Evolutionary conservation across 495 filamentous ascomycete genomes (phyloP).

Genomic region (Bathelium albidoporum): DNA sequence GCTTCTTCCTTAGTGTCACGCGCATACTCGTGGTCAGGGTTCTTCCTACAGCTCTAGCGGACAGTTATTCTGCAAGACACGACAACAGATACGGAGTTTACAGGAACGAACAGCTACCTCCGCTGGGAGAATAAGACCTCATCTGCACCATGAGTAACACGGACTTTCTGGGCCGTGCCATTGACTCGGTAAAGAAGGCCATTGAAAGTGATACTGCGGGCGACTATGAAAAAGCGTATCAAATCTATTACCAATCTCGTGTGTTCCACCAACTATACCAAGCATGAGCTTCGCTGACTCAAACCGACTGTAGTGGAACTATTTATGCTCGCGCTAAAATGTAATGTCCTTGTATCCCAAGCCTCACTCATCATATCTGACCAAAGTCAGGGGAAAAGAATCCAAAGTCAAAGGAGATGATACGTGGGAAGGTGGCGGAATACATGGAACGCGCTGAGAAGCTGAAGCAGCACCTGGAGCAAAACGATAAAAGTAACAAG

Average conservation of each 20-base stretch:
- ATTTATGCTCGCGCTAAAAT: slow-evolving; percentile 94
- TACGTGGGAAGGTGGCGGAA: slow-evolving; percentile 79
- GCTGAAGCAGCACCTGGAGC: slow-evolving; percentile 78
- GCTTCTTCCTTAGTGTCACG: no score
- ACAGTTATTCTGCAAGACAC: no score
- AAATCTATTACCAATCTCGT: slow-evolving; percentile 76
- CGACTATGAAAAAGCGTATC: slow-evolving; percentile 93
- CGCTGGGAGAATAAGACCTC: not conserved
- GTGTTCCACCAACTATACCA: slow-evolving; percentile 18
- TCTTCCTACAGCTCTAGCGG: no score
- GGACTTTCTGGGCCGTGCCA: slow-evolving; percentile 91
- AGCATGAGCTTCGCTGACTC: slow-evolving; percentile 8
- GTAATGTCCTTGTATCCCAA: slow-evolving; percentile 24
- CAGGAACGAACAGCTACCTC: not conserved
- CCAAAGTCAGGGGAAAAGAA: slow-evolving; percentile 67
- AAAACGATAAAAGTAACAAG: slow-evolving; percentile 55
- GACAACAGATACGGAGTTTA: no score
- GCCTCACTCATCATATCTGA: not conserved
- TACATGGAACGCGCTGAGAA: slow-evolving; percentile 99
- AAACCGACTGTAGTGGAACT: slow-evolving; percentile 54
- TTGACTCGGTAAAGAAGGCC: slow-evolving; percentile 90
- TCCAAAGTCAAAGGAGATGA: slow-evolving; percentile 88
- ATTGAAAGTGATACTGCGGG: slow-evolving; percentile 93
- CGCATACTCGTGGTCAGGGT: no score
- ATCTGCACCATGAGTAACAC: slow-evolving; percentile 75